Conservation (phyloP, 805 yeast genomes). For the Candida schatavii region DNA sequence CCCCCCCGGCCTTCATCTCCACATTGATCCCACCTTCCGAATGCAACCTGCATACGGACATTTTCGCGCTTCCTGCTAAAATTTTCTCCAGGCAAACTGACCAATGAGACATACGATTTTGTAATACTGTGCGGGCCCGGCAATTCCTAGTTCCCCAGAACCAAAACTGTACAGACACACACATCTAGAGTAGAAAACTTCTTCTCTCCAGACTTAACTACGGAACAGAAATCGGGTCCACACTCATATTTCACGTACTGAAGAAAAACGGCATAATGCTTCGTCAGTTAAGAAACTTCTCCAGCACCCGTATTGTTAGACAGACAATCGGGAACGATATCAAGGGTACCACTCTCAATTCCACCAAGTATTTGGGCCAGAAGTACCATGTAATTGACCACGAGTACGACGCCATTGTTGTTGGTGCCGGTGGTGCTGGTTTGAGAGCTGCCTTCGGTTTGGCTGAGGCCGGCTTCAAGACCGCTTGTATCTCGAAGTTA, state of each 20-base stretch:
- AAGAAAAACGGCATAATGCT: too few relatives aligned
- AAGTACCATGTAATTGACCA: constrained; percentile 94
- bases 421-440: constrained; percentile 99
- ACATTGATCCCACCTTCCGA: too few relatives aligned
- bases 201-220: too few relatives aligned
- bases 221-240: too few relatives aligned
- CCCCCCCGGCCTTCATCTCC: too few relatives aligned
- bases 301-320: constrained; percentile 23
- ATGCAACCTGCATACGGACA: too few relatives aligned
- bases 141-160: background rate
- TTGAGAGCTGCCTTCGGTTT: constrained; percentile 97
- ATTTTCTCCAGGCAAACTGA: background rate
- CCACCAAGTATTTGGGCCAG: constrained; percentile 45
- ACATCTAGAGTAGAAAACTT: too few relatives aligned
- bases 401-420: constrained; percentile 96
- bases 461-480: constrained; percentile 94
- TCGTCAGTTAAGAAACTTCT: constrained; percentile 21
- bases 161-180: background rate
- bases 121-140: background rate
- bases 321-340: constrained; percentile 38
- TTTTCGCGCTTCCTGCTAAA: too few relatives aligned
- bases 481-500: constrained; percentile 94
- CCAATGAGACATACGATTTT: background rate
- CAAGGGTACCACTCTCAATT: constrained; percentile 38
- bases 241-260: background rate